Evolutionary conservation across 306 rosid genomes (phyloP).

Genomic region (Biancaea sappan): DNA sequence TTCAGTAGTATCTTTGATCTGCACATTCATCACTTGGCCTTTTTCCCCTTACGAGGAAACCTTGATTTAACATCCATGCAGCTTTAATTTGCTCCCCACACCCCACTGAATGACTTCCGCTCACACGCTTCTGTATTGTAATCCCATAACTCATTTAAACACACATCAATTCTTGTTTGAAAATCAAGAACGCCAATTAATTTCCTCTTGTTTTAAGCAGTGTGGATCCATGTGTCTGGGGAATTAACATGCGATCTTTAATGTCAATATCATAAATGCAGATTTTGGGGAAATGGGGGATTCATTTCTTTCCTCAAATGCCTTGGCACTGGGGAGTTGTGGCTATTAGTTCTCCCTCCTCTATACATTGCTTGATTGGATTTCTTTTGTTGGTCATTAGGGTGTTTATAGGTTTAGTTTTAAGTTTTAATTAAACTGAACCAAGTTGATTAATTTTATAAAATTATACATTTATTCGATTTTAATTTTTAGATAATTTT

Average conservation of each 20-base stretch:
- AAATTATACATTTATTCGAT: too few species aligned
- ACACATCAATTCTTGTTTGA: constrained; percentile 34
- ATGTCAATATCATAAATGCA: constrained; percentile 46
- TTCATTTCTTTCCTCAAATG: constrained; percentile 42
- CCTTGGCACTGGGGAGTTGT: constrained; percentile 32
- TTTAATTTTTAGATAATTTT: too few species aligned
- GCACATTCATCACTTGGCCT: too few species aligned
- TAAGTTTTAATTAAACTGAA: too few species aligned
- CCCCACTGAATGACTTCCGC: constrained; percentile 41
- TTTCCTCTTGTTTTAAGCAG: constrained; percentile 13
- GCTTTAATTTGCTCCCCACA: constrained; percentile 40
- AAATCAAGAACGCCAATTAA: constrained; percentile 21
- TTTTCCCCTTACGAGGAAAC: constrained; percentile 35
- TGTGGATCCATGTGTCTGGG: constrained; percentile 49
- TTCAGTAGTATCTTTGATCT: constrained; percentile 32
- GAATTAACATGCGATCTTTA: constrained; percentile 42
- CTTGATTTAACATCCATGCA: constrained; percentile 38
- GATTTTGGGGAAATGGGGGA: constrained; percentile 43
- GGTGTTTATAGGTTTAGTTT: too few species aligned
- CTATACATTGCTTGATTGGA: constrained; percentile 22
- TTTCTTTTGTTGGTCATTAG: constrained; percentile 32
- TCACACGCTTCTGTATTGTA: constrained; percentile 29
- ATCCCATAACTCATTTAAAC: constrained; percentile 31
- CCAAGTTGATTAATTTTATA: too few species aligned
- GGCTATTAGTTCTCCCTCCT: neutral